Base-by-base conservation (phyloP, 2,329 filamentous ascomycete species). In the Cladophialophora chaetospira region DNA sequence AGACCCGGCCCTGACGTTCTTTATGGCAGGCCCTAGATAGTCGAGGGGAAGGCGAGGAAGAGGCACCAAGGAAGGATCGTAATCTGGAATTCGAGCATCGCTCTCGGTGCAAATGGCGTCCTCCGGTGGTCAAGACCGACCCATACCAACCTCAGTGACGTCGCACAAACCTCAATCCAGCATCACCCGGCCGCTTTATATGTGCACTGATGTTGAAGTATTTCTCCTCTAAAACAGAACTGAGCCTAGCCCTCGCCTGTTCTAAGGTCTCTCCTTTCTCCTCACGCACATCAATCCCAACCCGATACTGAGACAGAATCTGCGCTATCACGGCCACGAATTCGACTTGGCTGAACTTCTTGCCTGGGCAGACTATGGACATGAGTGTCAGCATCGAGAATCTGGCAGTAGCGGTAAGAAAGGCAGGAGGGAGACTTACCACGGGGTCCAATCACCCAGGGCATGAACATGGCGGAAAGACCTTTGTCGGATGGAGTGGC, bases 291-390 rank as follows among this genome's bases (percentile, higher is more conserved):
- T 13, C 46, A 19, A 33, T 13, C 13, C 13, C 29, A 13, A 33
- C 13, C 8, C 29, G 29, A 17, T 46, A 53, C 21, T 17, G 46
- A 11, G n/a, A 49, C 6, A 58, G 15, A 9, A 54, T n/a, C 4
- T 23, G n/a, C 19, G 59, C 64, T 26, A 72, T 43, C 5, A 67
- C 65, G 15, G 68, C 69, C 11, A 69, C 69, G 47, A 68, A 65
- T 40, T 72, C 70, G 11, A 72, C 70, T 53, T 72, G 70, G 10
- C 66, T 65, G 57, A 72, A 70, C 49, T 67, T 69, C 40, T 65
- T 66, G 1, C 71, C 70, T 4, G 68, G 68, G 53, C 71, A 72
- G 11, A 59, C 6, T 54, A 6, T 67, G 63, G 29, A 33, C 13
- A 33, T 33, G 13, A 13, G 29, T 33, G 6, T 8, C 8, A 6